These are phyloP conservation scores for Penicillium griseofulvum DNA, from an alignment of 2,329 filamentous ascomycete species.

Conservation along the genomic window DNA sequence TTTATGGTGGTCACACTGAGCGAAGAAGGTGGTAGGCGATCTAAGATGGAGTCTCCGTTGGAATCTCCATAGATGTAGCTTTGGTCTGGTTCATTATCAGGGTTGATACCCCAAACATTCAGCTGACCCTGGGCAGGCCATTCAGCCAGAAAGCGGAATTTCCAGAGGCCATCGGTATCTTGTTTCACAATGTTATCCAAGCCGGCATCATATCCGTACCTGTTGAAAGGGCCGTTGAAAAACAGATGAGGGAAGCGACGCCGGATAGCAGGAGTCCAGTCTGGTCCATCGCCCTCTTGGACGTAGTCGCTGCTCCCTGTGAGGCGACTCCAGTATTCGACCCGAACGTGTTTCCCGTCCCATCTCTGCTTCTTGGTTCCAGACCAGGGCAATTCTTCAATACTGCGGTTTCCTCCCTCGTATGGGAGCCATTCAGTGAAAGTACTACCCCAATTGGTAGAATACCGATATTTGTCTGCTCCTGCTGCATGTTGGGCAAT, in stretches of 20 bases:
- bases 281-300: constrained; percentile 57
- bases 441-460: constrained; percentile 58
- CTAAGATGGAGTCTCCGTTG: constrained; percentile 59
- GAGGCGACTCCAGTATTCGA: constrained; percentile 62
- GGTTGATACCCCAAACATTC: constrained; percentile 67
- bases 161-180: constrained; percentile 53
- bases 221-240: constrained; percentile 61
- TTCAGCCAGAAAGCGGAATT: constrained; percentile 60
- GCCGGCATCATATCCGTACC: constrained; percentile 63
- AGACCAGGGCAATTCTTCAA: constrained; percentile 53
- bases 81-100: constrained; percentile 60
- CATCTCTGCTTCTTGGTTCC: constrained; percentile 59
- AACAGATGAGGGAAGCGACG: constrained; percentile 62
- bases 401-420: constrained; percentile 49
- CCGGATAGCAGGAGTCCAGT: constrained; percentile 31
- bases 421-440: constrained; percentile 62
- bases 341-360: constrained; percentile 60
- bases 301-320: constrained; percentile 60
- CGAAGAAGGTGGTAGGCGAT: constrained; percentile 61
- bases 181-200: constrained; percentile 54
- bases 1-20: constrained; percentile 58
- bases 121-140: constrained; percentile 62
- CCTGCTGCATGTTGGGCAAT: constrained; percentile 61
- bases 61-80: constrained; percentile 61
- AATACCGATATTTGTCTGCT: constrained; percentile 62